Percentiles rank a stretch among this genome's conserved stretches.
Evolutionary conservation across 2,329 filamentous ascomycete genomes (phyloP).

Genomic region (Fusarium sp.): DNA sequence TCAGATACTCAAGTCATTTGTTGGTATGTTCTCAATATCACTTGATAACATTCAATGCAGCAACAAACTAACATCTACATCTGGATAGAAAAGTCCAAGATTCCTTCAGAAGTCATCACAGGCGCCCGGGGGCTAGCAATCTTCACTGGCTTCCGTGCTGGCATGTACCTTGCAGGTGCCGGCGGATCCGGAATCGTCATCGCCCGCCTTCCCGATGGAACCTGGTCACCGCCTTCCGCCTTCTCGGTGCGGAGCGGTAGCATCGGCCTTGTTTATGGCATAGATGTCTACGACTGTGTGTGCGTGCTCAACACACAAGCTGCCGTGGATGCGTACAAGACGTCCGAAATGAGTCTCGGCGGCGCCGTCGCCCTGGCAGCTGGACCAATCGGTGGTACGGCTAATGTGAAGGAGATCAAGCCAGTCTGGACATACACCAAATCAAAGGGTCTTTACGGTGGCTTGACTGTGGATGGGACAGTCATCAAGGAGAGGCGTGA

Average conservation of each 20-base stretch:
- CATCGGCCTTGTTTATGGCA: slow-evolving; percentile 75
- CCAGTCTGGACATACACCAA: slow-evolving; percentile 63
- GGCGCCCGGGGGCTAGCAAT: slow-evolving; percentile 67
- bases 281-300: slow-evolving; percentile 82
- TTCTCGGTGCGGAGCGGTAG: slow-evolving; percentile 77
- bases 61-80: background rate
- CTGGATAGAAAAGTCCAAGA: slow-evolving; percentile 30
- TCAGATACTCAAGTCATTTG: slow-evolving; percentile 17
- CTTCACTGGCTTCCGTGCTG: slow-evolving; percentile 69
- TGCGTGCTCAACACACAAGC: slow-evolving; percentile 76
- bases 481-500: slow-evolving; percentile 78
- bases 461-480: slow-evolving; percentile 78
- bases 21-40: slow-evolving; percentile 3
- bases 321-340: slow-evolving; percentile 75
- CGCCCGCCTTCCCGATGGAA: slow-evolving; percentile 61
- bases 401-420: slow-evolving; percentile 69
- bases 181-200: slow-evolving; percentile 66
- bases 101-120: slow-evolving; percentile 57
- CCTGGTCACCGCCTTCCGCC: slow-evolving; percentile 76
- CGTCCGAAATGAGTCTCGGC: slow-evolving; percentile 72
- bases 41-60: background rate
- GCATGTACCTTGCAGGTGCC: slow-evolving; percentile 66
- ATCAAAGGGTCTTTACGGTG: slow-evolving; percentile 73
- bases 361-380: slow-evolving; percentile 74
- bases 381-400: slow-evolving; percentile 67